A percentile compares a stretch with the other conserved stretches of the same genome.
phyloP scores from a whole-genome alignment of 345 rosid genomes.

The Psidium friedrichsthalianum region DNA sequence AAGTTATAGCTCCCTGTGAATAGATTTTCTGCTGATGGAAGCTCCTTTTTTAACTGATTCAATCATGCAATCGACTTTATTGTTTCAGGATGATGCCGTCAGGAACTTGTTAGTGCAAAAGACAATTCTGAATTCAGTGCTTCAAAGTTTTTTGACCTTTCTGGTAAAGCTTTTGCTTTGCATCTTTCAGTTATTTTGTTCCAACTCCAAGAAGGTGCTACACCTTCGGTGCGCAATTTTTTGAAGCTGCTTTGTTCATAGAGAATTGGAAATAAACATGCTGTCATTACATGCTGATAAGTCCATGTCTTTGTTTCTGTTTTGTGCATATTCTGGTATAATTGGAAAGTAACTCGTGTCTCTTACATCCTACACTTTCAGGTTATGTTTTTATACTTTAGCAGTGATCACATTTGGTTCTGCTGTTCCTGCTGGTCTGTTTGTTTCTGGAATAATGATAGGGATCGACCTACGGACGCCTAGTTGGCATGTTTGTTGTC shows the following conservation, averaged over 20 bases:
- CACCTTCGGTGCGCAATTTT: neutral
- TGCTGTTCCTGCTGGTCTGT: conserved; percentile 99
- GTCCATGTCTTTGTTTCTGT: neutral
- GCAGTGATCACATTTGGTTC: conserved; percentile 92
- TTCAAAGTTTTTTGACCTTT: conserved; percentile 76
- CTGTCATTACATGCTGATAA: neutral
- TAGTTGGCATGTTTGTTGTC: conserved; percentile 94
- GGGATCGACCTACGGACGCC: conserved; percentile 98
- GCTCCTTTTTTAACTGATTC: neutral
- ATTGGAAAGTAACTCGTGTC: neutral
- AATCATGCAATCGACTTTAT: conserved; percentile 14
- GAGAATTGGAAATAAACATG: neutral
- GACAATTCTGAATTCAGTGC: conserved; percentile 93
- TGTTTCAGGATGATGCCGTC: conserved; percentile 99
- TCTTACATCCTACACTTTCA: conserved; percentile 19
- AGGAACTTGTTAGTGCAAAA: conserved; percentile 99
- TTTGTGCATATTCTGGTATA: neutral
- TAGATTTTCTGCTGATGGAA: neutral
- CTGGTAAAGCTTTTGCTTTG: conserved; percentile 44
- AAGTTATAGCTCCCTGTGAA: neutral
- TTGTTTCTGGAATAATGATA: conserved; percentile 97
- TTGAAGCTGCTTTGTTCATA: neutral
- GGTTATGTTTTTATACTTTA: conserved; percentile 92
- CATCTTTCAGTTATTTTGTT: neutral
- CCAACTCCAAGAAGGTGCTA: neutral